Evolutionary conservation across 2,329 filamentous ascomycete species (phyloP), one percentile per base, ranked within the genome.

Genomic region (Ophiocordyceps camponoti-floridani): DNA sequence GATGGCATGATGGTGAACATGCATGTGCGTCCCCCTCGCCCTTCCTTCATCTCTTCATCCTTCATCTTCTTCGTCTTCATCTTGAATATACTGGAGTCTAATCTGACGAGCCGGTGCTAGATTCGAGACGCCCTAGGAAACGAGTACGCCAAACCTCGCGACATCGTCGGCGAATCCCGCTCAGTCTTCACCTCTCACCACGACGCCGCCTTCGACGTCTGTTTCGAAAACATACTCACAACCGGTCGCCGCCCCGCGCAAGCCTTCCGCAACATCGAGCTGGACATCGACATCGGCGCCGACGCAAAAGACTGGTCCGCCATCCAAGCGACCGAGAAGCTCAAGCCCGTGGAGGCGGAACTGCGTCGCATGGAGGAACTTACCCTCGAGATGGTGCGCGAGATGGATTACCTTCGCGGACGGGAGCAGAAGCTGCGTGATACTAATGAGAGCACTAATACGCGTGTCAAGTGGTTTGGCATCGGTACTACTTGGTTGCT

Each of bases 381-480:
- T 59, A 83, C 94, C 37, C 73, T 71, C 52, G 89, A 96, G 68
- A 79, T 96, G 51, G 89, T 95, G 43, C 65, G 65, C 50, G 89
- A 96, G 73, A 94, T 98, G 89, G 89, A 96, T 52, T 98, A 96
- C 67, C 76, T 98, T 55, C 77, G 91, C 52, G 56, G 64, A 37
- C 77, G 91, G 55, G 91, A 98, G 72, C 87, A 94, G 75, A 94
- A 86, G 71, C 75, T 98, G 55, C 75, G 91, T 62, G 89, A 98
- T 68, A 98, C 91, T 54, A 98, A 98, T 65, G 91, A 98, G 80
- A 96, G 89, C 72, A 98, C 91, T 52, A 98, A 98, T 68, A 91
- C 84, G 67, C 78, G 91, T 47, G 91, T 98, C 58, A 98, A 96
- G 72, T 96, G 86, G 87, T 98, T 98, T 65, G 89, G 89, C 43